Base-by-base conservation (phyloP, 202 grass and related monocot species). In the Carex arenaria region DNA sequence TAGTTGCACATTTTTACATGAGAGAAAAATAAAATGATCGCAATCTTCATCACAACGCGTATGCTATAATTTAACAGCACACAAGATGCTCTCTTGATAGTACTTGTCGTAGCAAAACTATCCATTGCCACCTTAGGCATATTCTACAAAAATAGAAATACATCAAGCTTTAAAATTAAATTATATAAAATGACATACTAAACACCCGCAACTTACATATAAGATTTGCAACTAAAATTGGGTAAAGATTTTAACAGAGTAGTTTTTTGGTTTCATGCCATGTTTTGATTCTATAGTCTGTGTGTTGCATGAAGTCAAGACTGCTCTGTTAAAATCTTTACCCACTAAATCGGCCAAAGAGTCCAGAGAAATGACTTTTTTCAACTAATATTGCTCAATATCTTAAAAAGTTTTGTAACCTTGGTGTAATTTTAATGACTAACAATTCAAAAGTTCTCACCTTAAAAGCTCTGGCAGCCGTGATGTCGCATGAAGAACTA, bases 71-170 rank as follows among this genome's bases (percentile, higher is more conserved):
- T 42, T 80, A 54, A 80, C 11, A 11, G 13, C 54, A 40, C 31
- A 61, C 63, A 63, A 43, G 77, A 61, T 61, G 57, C 55, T 61
- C 55, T 32, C 63, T 80, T 64, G 32, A 45, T 17, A 34, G 77
- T 80, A 20, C 54, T 80, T 6, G 77, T 42, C 18, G 12, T 56
- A 56, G 18, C 56, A 63, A 80, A 74, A 80, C 55, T 63, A 38
- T 56, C 57, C 77, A 64, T 64, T 53, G 18, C 56, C 15, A 38
- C 18, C 3, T 78, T 78, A 36, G 54, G n/a, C 40, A 72, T 17
- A 18, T 56, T 51, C 72, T 80, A 80, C 15, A 80, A 51, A n/a
- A 72, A 49, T 49, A 72, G 20, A 79, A 79, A 60, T 12, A 77
- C 61, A 65, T 17, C 28, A 66, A 34, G 3, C 13, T 15, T 66